Evolutionary conservation across 331 rosid genomes (phyloP), one percentile per base, ranked within the genome.

Genomic region (Rosa hybrid): DNA sequence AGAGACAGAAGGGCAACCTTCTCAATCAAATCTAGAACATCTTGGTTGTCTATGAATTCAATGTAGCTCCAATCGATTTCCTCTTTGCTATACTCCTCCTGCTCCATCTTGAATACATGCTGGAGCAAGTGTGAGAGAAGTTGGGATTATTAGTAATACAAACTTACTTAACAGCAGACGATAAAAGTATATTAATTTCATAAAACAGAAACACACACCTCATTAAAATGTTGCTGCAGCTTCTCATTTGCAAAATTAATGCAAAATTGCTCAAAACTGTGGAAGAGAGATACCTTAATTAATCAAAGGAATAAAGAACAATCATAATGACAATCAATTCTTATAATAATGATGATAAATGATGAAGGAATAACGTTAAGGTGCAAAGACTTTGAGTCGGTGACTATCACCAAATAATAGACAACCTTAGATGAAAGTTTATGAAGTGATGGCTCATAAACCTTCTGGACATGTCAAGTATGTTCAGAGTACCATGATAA

Each of bases 81-180:
- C 89, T 96, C 99, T 87, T 84, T 96, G 76, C 94, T 85, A 84
- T 95, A 95, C 86, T 96, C 99, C 68, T 96, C 98, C 89, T 96
- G 97, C 88, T 96, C 98, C 99, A 96, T 96, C 89, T 96, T 96
- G 88, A 96, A 96, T 48, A 96, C 99, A 82, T 96, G 99, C 99
- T 95, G 94, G 80, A 89, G 81, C 65, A 76, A 88, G 78, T 30
- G 57, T 59, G 76, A 51, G 39, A 76, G 6, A 78, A 82, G 46
- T 76, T 72, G 77, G 34, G 38, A 74, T 23, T 34, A 72, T 48
- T 72, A 72, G 45, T 12, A 65, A 17, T 7, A 12, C 10, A 50
- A 62, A 1, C 12, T 34, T 18, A 65, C 34, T 25, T 12, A 27
- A 42, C 10, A n/a, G 20, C 42, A 68, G 44, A 53, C 51, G 34